Evolutionary conservation across 805 yeast species (phyloP), one percentile per base, ranked within the genome.

Genomic region (Starmera amethionina): DNA sequence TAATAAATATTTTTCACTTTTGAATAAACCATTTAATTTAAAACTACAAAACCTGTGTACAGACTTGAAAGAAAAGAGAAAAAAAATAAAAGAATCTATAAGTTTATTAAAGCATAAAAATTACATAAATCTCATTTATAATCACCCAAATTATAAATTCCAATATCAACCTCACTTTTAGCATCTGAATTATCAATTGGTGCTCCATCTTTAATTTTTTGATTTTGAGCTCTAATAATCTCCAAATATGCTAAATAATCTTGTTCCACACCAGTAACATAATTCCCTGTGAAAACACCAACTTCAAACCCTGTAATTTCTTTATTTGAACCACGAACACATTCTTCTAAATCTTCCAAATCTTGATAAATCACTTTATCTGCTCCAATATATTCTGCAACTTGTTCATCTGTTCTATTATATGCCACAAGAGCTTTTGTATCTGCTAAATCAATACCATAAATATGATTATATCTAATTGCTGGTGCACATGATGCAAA

Each of bases 401-500:
- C 79, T 59, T 85, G 86, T 2, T 75, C 77, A 46, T 80, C 90
- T 8, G 78, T 66, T 52, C 82, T 77, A 51, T 81, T 68, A 63
- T 75, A 93, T 6, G 96, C 98, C 35, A 93, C 96, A 30, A 93
- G 70, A 10, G 96, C 96, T 61, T 78, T 84, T 37, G 90, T 85
- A 56, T 93, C 97, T 27, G 98, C 97, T 46, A 93, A 73, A 66
- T 93, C 98, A 49, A 93, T 93, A 60, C 98, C 98, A 61, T 93
- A 93, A 43, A 93, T 87, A 59, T 93, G 98, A 65, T 93, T 93
- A 64, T 70, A 78, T 62, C 98, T 77, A 54, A 93, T 93, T n/a
- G 97, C 94, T 27, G 98, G 98, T 13, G 98, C 95, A 56, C 97
- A 93, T 22, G 95, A 85, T 0, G 98, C 98, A 61, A 93, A 82